These are phyloP conservation scores for Termitomyces sp. DNA, from an alignment of 768 basidiomycete genomes.

Conservation along the genomic window DNA sequence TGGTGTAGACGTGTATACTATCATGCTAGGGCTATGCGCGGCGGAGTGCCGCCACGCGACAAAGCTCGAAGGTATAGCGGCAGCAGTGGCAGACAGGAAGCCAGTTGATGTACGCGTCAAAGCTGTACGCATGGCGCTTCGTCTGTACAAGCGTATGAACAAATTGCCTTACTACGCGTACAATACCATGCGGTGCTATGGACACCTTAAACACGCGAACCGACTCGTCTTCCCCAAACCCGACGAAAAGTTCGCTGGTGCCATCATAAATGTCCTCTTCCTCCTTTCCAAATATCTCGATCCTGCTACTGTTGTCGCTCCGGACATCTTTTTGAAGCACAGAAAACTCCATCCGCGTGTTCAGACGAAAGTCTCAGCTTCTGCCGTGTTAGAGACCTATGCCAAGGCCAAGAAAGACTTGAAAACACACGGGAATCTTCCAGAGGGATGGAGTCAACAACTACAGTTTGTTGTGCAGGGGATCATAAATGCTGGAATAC, in stretches of 20 bases:
- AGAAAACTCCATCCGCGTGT: neutral
- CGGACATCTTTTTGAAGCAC: neutral
- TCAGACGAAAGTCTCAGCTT: neutral
- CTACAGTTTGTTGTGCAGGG: slow-evolving; percentile 14
- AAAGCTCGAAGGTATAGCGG: slow-evolving; percentile 15
- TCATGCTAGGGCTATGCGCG: slow-evolving; percentile 61
- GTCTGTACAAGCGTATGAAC: slow-evolving; percentile 3
- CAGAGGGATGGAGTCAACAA: slow-evolving; percentile 9
- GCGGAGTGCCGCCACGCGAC: slow-evolving; percentile 23
- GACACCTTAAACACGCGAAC: neutral
- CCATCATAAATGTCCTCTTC: slow-evolving; percentile 40
- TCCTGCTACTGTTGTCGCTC: neutral
- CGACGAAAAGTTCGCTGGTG: slow-evolving; percentile 69
- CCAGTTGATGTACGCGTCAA: neutral
- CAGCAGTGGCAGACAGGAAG: slow-evolving; percentile 1
- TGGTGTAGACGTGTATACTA: slow-evolving; percentile 62
- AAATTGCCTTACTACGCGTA: neutral
- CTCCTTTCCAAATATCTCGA: neutral
- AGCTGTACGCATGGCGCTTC: slow-evolving; percentile 8
- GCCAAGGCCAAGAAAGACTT: neutral
- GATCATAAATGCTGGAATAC: slow-evolving; percentile 12
- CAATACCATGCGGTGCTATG: neutral
- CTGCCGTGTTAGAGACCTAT: neutral
- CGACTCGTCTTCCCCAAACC: slow-evolving; percentile 30
- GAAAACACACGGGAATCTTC: neutral